Evolutionary conservation across 2,329 filamentous ascomycete species (phyloP), one percentile per base, ranked within the genome.

Genomic region (Keithomyces neogunnii): DNA sequence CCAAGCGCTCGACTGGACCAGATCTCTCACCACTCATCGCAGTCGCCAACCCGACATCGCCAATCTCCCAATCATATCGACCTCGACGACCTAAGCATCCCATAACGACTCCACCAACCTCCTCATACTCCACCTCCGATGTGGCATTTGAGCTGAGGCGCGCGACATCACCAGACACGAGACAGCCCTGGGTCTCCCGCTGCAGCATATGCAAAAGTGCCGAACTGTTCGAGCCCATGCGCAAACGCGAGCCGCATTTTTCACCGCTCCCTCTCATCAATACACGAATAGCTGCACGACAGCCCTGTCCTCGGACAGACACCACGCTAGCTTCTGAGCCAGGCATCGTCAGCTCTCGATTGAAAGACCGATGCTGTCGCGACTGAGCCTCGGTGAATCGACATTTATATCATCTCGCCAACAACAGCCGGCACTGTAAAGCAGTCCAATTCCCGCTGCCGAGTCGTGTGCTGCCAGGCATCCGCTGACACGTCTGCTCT

Each of bases 221-320:
- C 55, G 50, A 55, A 54, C 49, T 11, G 52, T 48, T 53, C 55
- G 62, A 59, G 62, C 64, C 60, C 65, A 71, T 71, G 69, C 66
- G 63, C 64, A 63, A 65, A 69, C 66, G 64, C 66, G 67, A 67
- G 65, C 59, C 62, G 56, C 59, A 55, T 54, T 56, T 59, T 53
- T 57, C 60, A 51, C 63, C 63, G 59, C 57, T 64, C 61, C 56
- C 62, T 59, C 58, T 60, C 57, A 66, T 60, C 57, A 60, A 60
- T 55, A 60, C 63, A 59, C 65, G 60, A 66, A 59, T 59, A 62
- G 56, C 55, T 59, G 53, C 57, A 50, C 51, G 50, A 59, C 51
- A 50, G 54, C 54, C 53, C 55, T 47, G 54, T 54, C 55, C 51
- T 48, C 49, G 38, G 44, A 43, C 52, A 42, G 19, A 52, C 26